A percentile compares a stretch with the other conserved stretches of the same genome.
Conservation (phyloP, 225 moss, liverwort and hornwort genomes). For the Antitrichia curtipendula region DNA sequence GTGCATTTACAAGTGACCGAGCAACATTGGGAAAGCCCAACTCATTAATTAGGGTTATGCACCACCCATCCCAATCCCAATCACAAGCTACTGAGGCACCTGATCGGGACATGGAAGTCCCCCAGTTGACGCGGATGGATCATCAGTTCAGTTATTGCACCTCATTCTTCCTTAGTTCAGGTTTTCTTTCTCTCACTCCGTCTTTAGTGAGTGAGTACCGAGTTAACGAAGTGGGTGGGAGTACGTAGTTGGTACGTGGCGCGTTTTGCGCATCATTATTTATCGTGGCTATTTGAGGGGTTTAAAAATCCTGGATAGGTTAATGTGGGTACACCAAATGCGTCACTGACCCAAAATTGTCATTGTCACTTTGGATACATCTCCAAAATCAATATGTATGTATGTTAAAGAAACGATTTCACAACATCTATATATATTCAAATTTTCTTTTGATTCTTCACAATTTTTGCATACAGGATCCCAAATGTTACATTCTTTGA, state of each 20-base stretch:
- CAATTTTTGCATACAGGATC: too few relatives aligned
- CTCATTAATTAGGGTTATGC: not conserved
- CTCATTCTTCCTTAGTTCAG: not conserved
- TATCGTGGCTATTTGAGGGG: not conserved
- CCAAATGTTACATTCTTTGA: too few relatives aligned
- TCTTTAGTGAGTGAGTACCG: not conserved
- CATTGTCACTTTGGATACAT: too few relatives aligned
- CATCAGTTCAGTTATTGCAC: not conserved
- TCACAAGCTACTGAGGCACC: not conserved
- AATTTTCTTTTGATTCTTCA: too few relatives aligned
- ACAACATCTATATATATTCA: too few relatives aligned
- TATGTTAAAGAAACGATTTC: too few relatives aligned
- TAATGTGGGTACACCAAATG: too few relatives aligned
- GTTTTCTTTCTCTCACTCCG: not conserved
- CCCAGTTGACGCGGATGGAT: not conserved
- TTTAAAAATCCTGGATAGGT: too few relatives aligned
- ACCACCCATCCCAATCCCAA: not conserved
- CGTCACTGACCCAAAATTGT: too few relatives aligned
- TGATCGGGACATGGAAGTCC: not conserved
- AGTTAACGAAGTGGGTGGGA: too few relatives aligned
- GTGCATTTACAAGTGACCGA: not conserved
- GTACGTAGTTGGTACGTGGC: not conserved
- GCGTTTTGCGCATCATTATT: not conserved
- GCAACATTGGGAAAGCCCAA: not conserved
- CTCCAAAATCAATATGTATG: too few relatives aligned